phyloP scores from a whole-genome alignment of 2,329 filamentous ascomycete genomes.

The Aureobasidium mangrovei region DNA sequence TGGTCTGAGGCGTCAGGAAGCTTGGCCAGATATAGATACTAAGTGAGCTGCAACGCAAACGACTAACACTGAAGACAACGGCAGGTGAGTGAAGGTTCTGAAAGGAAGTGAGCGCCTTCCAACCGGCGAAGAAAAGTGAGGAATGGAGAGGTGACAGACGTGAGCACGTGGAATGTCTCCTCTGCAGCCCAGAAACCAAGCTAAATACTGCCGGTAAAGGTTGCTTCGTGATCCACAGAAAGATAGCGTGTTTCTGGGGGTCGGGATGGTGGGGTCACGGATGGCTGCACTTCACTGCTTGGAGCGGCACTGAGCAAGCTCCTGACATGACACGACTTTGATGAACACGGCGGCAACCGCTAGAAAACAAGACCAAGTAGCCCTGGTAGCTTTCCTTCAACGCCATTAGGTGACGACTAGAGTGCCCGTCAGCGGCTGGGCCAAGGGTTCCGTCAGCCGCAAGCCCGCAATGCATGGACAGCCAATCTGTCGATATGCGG shows the following conservation, averaged over 20 bases:
- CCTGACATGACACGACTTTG: slow-evolving; percentile 2
- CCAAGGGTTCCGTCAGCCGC: neutral
- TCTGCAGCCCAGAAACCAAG: slow-evolving; percentile 7
- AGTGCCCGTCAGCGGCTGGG: neutral
- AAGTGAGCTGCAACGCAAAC: slow-evolving; percentile 1
- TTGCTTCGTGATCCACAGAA: slow-evolving; percentile 5
- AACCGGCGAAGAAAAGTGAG: slow-evolving; percentile 5
- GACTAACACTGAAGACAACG: slow-evolving; percentile 1
- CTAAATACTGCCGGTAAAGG: slow-evolving; percentile 11
- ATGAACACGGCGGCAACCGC: neutral
- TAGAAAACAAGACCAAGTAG: neutral
- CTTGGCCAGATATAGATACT: neutral
- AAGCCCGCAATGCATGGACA: neutral
- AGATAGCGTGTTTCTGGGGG: slow-evolving; percentile 1
- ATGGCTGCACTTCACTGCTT: neutral
- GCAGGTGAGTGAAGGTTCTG: neutral
- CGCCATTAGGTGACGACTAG: neutral
- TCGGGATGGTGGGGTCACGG: slow-evolving; percentile 7
- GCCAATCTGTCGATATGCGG: slow-evolving; percentile 2
- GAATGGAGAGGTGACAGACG: neutral
- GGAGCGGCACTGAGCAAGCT: neutral
- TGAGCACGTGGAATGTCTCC: slow-evolving; percentile 12
- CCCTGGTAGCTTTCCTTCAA: neutral
- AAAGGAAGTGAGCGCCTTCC: neutral
- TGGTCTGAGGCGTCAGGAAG: neutral